These are phyloP conservation scores for Rhododendron mucronatum DNA, from an alignment of 148 eudicot species.

Conservation along the genomic window DNA sequence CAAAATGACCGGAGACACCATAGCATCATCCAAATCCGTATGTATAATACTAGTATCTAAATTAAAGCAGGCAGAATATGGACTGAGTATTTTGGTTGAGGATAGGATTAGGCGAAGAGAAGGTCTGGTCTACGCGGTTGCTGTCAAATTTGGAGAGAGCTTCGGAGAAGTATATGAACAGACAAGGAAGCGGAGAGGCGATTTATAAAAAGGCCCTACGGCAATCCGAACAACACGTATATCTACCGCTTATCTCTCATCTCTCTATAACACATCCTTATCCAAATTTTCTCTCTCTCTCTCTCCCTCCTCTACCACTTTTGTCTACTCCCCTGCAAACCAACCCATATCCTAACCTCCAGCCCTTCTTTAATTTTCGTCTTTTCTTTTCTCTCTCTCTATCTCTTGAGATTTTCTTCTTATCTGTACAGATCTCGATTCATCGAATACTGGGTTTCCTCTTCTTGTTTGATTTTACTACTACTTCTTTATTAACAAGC, in stretches of 20 bases:
- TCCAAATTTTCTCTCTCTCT: conserved; percentile 10
- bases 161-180: neutral
- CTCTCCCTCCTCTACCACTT: neutral
- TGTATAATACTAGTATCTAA: too few relatives aligned
- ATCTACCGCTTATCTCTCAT: conserved; percentile 29
- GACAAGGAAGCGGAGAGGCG: too few relatives aligned
- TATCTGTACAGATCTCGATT: neutral
- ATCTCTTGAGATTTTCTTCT: neutral
- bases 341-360: neutral
- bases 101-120: neutral
- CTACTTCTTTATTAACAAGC: neutral
- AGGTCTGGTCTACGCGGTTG: neutral
- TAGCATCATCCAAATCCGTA: too few relatives aligned
- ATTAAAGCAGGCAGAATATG: too few relatives aligned
- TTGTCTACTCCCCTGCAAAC: neutral
- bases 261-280: conserved; percentile 26
- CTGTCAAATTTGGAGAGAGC: neutral
- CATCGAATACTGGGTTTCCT: conserved; percentile 18
- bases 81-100: neutral
- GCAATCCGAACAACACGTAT: conserved; percentile 25
- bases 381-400: neutral
- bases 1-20: too few relatives aligned
- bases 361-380: neutral
- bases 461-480: neutral
- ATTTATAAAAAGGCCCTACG: conserved; percentile 23